Evolutionary conservation across 331 rosid genomes (phyloP), one percentile per base, ranked within the genome.

Genomic region (Malus hybrid): DNA sequence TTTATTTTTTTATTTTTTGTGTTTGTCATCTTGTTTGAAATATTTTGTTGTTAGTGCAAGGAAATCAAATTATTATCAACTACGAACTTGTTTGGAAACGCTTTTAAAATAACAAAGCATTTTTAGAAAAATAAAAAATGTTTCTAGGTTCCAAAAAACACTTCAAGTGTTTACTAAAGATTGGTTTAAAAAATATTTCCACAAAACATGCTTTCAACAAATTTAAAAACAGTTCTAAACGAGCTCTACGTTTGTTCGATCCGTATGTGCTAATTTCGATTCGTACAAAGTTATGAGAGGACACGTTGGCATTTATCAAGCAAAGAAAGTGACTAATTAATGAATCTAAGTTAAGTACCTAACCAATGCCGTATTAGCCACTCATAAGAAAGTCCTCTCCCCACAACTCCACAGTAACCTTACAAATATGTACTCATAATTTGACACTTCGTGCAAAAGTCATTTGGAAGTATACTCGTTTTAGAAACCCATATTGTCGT

Each of bases 281-380:
- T 50, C 8, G 56, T 50, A 50, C 3, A 50, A 50, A 15, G 56
- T 15, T 8, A 50, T 50, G 7, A 5, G 8, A 50, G 56, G n/a
- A 50, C n/a, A 50, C 6, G 2, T 15, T 50, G 56, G 56, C 56
- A 50, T 15, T 50, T 15, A 18, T 19, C 2, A 71, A 59, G 29
- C 14, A 36, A 20, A 33, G 16, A 27, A 66, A 50, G 44, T 20
- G 60, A 8, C 44, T 60, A 68, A 72, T 15, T 55, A 36, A 33
- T 8, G 73, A 68, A 48, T 67, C 65, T 29, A 34, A 48, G 28
- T 69, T 71, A 75, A 71, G 1, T 81, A 80, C 96, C 91, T 84
- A 88, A 87, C 86, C 48, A 54, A 59, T n/a, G 62, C 50, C 22
- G 73, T 72, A 72, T 83, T 70, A 81, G 76, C 86, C 87, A 82